Percentiles rank a stretch among this genome's conserved stretches.
phyloP scores from a whole-genome alignment of 2,329 filamentous ascomycete species.

The Paracoccidioides brasiliensis region DNA sequence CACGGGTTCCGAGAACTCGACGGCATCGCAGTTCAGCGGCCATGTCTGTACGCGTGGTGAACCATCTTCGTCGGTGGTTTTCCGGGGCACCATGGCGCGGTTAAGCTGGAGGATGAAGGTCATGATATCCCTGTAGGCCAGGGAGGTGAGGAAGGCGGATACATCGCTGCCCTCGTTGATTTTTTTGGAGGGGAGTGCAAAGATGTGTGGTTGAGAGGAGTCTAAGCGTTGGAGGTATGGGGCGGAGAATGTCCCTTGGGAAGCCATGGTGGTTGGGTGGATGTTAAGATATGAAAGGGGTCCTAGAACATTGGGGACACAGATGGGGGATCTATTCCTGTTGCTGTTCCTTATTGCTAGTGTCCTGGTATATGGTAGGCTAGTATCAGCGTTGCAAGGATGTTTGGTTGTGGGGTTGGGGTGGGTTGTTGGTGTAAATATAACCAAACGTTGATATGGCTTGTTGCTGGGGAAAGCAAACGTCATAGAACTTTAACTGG shows the following conservation, averaged over 20 bases:
- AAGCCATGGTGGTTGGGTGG: neutral
- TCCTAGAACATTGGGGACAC: neutral
- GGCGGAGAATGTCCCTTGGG: constrained; percentile 1
- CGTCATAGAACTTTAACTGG: neutral
- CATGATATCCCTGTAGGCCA: constrained; percentile 77
- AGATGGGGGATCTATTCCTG: neutral
- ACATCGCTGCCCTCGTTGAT: constrained; percentile 83
- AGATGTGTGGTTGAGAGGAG: constrained; percentile 39
- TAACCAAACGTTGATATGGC: neutral
- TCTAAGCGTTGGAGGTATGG: constrained; percentile 37
- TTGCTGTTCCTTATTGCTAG: neutral
- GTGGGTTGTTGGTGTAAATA: neutral
- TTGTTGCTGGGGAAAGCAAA: neutral
- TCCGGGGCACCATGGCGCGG: constrained; percentile 65
- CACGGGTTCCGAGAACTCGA: constrained; percentile 45
- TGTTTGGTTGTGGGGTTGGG: too few relatives aligned
- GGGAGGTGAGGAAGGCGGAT: constrained; percentile 60
- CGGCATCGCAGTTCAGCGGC: constrained; percentile 29
- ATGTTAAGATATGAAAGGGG: neutral
- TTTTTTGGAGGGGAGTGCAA: constrained; percentile 57
- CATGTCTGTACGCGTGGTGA: constrained; percentile 36
- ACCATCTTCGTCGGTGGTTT: constrained; percentile 24
- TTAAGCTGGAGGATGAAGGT: constrained; percentile 84
- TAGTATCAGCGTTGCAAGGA: neutral
- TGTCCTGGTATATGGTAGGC: neutral